Evolutionary conservation across 2,329 filamentous ascomycete species (phyloP).

Genomic region (Grosmannia clavigera): DNA sequence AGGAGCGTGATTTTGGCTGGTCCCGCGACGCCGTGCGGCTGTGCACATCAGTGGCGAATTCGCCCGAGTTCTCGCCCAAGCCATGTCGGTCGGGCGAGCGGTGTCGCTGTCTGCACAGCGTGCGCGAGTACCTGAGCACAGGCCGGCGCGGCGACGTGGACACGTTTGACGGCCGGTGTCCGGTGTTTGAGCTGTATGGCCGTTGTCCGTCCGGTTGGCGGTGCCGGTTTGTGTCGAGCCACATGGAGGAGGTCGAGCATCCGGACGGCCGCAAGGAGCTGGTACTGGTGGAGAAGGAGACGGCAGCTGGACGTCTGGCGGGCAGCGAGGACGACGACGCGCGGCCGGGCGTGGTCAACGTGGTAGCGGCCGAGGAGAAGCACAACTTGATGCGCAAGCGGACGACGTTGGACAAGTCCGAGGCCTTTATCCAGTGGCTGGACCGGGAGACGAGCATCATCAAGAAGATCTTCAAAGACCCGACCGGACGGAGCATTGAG

Average conservation of each 20-base stretch:
- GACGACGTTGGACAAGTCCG: constrained; percentile 57
- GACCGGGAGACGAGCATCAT: constrained; percentile 46
- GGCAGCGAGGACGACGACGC: constrained; percentile 27
- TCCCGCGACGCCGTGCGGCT: constrained; percentile 67
- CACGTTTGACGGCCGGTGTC: constrained; percentile 67
- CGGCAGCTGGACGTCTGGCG: constrained; percentile 18
- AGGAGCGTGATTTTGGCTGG: constrained; percentile 64
- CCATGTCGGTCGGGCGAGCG: constrained; percentile 66
- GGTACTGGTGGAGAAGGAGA: constrained; percentile 43
- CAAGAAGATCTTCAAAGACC: constrained; percentile 33
- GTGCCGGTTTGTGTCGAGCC: constrained; percentile 79
- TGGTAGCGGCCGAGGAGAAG: constrained; percentile 58
- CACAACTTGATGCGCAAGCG: constrained; percentile 63
- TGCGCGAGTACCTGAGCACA: constrained; percentile 73
- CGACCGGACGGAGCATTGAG: constrained; percentile 2
- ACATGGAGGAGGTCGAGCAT: constrained; percentile 67
- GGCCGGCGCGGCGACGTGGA: constrained; percentile 70
- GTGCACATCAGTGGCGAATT: constrained; percentile 60
- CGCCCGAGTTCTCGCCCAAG: constrained; percentile 69
- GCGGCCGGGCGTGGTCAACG: constrained; percentile 61
- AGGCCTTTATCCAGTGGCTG: constrained; percentile 67
- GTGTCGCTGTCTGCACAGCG: constrained; percentile 72
- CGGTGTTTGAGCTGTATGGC: constrained; percentile 65
- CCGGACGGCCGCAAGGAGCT: constrained; percentile 77
- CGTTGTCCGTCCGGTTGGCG: constrained; percentile 82